Percentiles rank a stretch among this genome's conserved stretches.
These are phyloP conservation scores for Lasiodiplodia sp. DNA, from an alignment of 2,329 filamentous ascomycete genomes.

Conservation along the genomic window DNA sequence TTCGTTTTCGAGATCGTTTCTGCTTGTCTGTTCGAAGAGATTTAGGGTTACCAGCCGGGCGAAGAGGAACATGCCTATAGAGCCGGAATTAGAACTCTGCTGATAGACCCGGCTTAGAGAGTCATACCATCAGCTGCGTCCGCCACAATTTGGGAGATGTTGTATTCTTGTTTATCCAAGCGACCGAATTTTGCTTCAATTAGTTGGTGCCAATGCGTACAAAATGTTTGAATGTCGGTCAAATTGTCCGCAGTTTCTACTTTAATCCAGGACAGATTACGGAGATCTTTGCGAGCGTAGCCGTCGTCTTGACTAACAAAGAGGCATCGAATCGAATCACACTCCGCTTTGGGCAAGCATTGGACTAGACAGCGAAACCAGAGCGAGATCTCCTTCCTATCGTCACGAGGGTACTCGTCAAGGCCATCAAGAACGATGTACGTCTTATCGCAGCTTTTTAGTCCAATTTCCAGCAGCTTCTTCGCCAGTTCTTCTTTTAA, in stretches of 20 bases:
- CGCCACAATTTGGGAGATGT: slow-evolving; percentile 15
- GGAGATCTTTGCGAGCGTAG: slow-evolving; percentile 39
- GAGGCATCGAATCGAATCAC: slow-evolving; percentile 40
- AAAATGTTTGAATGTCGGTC: slow-evolving; percentile 42
- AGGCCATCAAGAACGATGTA: slow-evolving; percentile 55
- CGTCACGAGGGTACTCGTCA: slow-evolving; percentile 49
- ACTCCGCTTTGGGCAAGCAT: slow-evolving; percentile 31
- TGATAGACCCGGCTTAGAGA: background rate
- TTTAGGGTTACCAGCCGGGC: slow-evolving; percentile 38
- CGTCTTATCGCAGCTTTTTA: slow-evolving; percentile 37
- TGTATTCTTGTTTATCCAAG: slow-evolving; percentile 1
- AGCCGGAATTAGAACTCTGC: background rate
- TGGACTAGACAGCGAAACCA: slow-evolving; percentile 40
- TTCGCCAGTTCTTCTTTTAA: slow-evolving; percentile 35
- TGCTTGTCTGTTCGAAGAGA: slow-evolving; percentile 35
- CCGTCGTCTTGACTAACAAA: slow-evolving; percentile 43
- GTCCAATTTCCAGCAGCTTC: slow-evolving; percentile 43
- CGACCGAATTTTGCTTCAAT: slow-evolving; percentile 33
- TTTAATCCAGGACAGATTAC: slow-evolving; percentile 4
- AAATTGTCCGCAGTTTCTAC: slow-evolving; percentile 33
- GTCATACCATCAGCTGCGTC: background rate
- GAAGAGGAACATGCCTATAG: slow-evolving; percentile 38
- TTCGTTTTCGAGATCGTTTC: slow-evolving; percentile 33
- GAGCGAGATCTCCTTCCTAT: slow-evolving; percentile 40
- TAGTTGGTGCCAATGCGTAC: slow-evolving; percentile 34